Evolutionary conservation across 2,329 filamentous ascomycete species (phyloP).

Genomic region (Aspergillus sp.): DNA sequence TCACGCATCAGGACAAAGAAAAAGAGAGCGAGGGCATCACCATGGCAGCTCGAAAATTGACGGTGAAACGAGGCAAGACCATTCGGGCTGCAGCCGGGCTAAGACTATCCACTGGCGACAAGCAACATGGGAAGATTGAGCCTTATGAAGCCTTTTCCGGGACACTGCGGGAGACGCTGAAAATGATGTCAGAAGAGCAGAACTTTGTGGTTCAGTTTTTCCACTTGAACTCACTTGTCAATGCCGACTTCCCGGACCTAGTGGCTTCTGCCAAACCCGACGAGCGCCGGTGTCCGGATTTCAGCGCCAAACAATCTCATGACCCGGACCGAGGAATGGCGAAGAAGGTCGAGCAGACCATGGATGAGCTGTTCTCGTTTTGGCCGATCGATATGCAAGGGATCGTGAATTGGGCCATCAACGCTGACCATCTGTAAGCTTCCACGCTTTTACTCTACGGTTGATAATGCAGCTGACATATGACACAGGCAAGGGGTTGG

Average conservation of each 20-base stretch:
- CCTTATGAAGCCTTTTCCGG: slow-evolving; percentile 74
- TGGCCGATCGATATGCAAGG: slow-evolving; percentile 68
- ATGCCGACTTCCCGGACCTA: slow-evolving; percentile 72
- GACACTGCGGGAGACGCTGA: slow-evolving; percentile 70
- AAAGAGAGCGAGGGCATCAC: slow-evolving; percentile 60
- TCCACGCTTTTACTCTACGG: slow-evolving; percentile 1
- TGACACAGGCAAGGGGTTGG: slow-evolving; percentile 70
- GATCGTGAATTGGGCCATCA: slow-evolving; percentile 74
- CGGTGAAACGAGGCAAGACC: slow-evolving; percentile 88
- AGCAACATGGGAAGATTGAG: slow-evolving; percentile 55
- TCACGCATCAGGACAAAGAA: slow-evolving; percentile 83
- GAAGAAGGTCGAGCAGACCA: slow-evolving; percentile 71
- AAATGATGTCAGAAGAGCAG: slow-evolving; percentile 82
- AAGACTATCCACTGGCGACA: slow-evolving; percentile 39
- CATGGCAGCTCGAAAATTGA: slow-evolving; percentile 74
- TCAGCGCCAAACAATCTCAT: slow-evolving; percentile 66
- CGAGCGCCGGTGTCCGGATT: slow-evolving; percentile 60
- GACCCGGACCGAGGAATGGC: slow-evolving; percentile 83
- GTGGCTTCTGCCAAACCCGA: slow-evolving; percentile 58
- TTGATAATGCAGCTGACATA: slow-evolving; percentile 15
- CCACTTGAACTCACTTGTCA: slow-evolving; percentile 78
- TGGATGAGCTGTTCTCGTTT: slow-evolving; percentile 82
- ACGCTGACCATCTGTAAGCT: slow-evolving; percentile 69
- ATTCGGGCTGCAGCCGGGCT: slow-evolving; percentile 37
- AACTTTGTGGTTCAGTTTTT: slow-evolving; percentile 98